Conservation (phyloP, 208 protist genomes). For the Crithidia fasciculata region DNA sequence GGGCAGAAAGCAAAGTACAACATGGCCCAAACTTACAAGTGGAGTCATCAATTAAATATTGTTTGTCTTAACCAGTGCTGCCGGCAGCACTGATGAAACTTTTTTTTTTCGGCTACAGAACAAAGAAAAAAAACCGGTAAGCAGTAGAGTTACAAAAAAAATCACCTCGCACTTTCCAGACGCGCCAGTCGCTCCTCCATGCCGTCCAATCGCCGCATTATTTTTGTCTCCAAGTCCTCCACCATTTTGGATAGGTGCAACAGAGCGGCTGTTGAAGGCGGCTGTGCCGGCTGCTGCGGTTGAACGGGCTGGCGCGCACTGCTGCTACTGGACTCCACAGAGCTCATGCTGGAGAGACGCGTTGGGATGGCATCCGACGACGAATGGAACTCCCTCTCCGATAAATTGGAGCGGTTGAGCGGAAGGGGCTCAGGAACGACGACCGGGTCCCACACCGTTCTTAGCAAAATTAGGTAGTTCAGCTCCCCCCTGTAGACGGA, state of each 20-base stretch:
- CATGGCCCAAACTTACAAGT: too few relatives aligned
- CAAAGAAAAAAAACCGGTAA: background rate
- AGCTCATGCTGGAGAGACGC: conserved; percentile 50
- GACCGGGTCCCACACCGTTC: conserved; percentile 78
- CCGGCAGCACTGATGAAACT: background rate
- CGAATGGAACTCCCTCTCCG: conserved; percentile 40
- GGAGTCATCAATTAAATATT: too few relatives aligned
- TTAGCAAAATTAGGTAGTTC: conserved; percentile 51
- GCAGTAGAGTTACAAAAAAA: background rate
- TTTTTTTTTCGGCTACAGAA: background rate
- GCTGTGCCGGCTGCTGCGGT: conserved; percentile 35
- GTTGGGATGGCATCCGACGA: conserved; percentile 52
- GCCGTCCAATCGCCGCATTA: conserved; percentile 30
- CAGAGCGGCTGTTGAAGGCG: background rate
- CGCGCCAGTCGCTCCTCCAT: conserved; percentile 32
- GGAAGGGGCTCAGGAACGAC: conserved; percentile 71
- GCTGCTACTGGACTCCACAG: conserved; percentile 21
- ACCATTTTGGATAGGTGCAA: conserved; percentile 38
- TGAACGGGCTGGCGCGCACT: conserved; percentile 34
- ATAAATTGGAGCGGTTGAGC: conserved; percentile 47
- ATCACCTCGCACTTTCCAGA: conserved; percentile 19
- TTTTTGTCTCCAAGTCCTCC: conserved; percentile 37
- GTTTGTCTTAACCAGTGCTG: too few relatives aligned
- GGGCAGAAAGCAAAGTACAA: too few relatives aligned
- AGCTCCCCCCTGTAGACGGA: conserved; percentile 55